Percentiles rank a stretch among this genome's conserved stretches.
Conservation (phyloP, 1,284 basidiomycete species). For the Blastosporella zonata region DNA sequence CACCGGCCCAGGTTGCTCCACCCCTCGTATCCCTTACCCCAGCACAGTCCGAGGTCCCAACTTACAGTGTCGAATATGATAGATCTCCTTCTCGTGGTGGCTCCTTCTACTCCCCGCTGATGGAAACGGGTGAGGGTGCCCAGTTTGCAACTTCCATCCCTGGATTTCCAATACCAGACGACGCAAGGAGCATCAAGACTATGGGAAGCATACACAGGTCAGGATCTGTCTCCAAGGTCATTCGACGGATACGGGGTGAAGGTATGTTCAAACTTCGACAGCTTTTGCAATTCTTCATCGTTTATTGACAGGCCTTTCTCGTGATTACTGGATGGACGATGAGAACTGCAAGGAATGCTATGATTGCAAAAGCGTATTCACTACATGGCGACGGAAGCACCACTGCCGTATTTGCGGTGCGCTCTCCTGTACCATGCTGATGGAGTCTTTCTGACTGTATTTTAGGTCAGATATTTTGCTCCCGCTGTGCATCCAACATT, state of each 20-base stretch:
- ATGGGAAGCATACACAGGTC: conserved; percentile 67
- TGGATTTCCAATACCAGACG: conserved; percentile 82
- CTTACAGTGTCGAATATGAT: conserved; percentile 61
- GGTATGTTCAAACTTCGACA: conserved; percentile 36
- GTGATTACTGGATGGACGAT: conserved; percentile 98
- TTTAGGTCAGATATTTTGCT: conserved; percentile 87
- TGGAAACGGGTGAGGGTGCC: conserved; percentile 55
- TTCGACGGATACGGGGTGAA: conserved; percentile 84
- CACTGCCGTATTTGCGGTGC: conserved; percentile 91
- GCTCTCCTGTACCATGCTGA: conserved; percentile 24
- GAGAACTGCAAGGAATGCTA: conserved; percentile 95
- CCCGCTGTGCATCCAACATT: conserved; percentile 94
- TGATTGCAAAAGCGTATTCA: conserved; percentile 90
- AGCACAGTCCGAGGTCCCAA: conserved; percentile 71
- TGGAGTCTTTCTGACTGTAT: conserved; percentile 7
- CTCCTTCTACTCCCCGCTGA: conserved; percentile 45
- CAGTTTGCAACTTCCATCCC: conserved; percentile 72
- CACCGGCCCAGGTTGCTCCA: conserved; percentile 61
- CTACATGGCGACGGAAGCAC: conserved; percentile 90
- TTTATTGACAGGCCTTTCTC: conserved; percentile 58
- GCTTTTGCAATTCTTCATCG: conserved; percentile 10
- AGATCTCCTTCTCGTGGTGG: conserved; percentile 54
- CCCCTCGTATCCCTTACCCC: conserved; percentile 80
- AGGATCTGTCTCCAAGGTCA: conserved; percentile 85
- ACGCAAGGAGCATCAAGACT: conserved; percentile 76